A percentile compares a stretch with the other conserved stretches of the same genome.
Conservation (phyloP, 2,329 filamentous ascomycete genomes). For the Seiridium unicorne region DNA sequence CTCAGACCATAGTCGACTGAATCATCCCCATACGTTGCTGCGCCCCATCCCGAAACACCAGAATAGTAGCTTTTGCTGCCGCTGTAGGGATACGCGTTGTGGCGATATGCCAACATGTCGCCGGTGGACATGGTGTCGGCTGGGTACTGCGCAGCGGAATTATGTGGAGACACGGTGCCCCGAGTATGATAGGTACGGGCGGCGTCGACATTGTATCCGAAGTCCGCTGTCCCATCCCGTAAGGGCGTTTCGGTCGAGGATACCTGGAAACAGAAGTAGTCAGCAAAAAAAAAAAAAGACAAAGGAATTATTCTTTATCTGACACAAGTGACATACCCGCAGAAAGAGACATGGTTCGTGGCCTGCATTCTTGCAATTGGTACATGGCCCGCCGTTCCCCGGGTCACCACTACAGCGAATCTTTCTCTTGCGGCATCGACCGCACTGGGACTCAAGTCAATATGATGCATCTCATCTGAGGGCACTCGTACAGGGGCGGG, state of each 20-base stretch:
- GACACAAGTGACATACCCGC: conserved; percentile 54
- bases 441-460: conserved; percentile 59
- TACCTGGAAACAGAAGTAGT: conserved; percentile 25
- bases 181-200: conserved; percentile 32
- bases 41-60: conserved; percentile 30
- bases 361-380: conserved; percentile 77
- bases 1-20: conserved; percentile 33
- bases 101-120: conserved; percentile 32
- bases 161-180: conserved; percentile 23
- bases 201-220: conserved; percentile 33
- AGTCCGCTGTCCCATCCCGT: conserved; percentile 29
- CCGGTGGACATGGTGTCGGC: conserved; percentile 27
- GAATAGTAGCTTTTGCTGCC: conserved; percentile 33
- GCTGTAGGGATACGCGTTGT: conserved; percentile 28
- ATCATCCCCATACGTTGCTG: conserved; percentile 32
- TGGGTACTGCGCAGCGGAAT: conserved; percentile 29
- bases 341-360: conserved; percentile 74
- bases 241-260: conserved; percentile 35
- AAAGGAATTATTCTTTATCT: neutral
- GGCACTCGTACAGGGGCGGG: neutral
- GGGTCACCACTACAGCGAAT: conserved; percentile 90
- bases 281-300: neutral
- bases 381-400: conserved; percentile 73
- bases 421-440: conserved; percentile 87
- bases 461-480: neutral